These are phyloP conservation scores for Hymenotorrendiella dingleyae DNA, from an alignment of 2,329 filamentous ascomycete species.

Conservation along the genomic window DNA sequence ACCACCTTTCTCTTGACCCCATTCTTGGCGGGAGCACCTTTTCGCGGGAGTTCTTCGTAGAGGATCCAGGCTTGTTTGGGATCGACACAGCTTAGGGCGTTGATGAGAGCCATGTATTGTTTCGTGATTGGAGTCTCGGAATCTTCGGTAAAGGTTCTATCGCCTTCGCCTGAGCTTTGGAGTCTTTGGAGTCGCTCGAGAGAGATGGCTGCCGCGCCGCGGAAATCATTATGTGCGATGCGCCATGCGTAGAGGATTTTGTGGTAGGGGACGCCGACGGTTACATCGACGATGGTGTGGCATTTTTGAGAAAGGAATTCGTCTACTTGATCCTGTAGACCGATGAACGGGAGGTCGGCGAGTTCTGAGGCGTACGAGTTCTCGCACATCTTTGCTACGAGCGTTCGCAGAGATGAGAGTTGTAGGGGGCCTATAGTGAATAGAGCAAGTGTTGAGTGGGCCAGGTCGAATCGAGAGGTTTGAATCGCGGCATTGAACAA, in stretches of 20 bases:
- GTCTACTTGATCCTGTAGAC: slow-evolving; percentile 73
- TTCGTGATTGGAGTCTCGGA: slow-evolving; percentile 61
- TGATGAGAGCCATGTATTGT: slow-evolving; percentile 87
- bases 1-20: slow-evolving; percentile 64
- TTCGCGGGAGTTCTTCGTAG: slow-evolving; percentile 39
- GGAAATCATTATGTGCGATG: slow-evolving; percentile 79
- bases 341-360: slow-evolving; percentile 71
- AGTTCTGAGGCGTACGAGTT: slow-evolving; percentile 61
- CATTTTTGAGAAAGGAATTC: slow-evolving; percentile 68
- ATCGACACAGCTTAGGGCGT: slow-evolving; percentile 81
- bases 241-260: slow-evolving; percentile 90
- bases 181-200: slow-evolving; percentile 60
- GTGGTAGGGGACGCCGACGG: slow-evolving; percentile 66
- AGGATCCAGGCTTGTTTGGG: slow-evolving; percentile 78
- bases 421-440: slow-evolving; percentile 69
- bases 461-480: slow-evolving; percentile 73
- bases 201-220: slow-evolving; percentile 63
- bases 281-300: slow-evolving; percentile 60
- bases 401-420: slow-evolving; percentile 61
- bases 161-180: slow-evolving; percentile 51
- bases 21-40: slow-evolving; percentile 9
- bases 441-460: slow-evolving; percentile 71
- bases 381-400: slow-evolving; percentile 66
- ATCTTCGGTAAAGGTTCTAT: slow-evolving; percentile 47
- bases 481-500: slow-evolving; percentile 78